Percentiles rank a stretch among this genome's conserved stretches.
phyloP scores from a whole-genome alignment of 441 rosid species.

The Populus hybrid region DNA sequence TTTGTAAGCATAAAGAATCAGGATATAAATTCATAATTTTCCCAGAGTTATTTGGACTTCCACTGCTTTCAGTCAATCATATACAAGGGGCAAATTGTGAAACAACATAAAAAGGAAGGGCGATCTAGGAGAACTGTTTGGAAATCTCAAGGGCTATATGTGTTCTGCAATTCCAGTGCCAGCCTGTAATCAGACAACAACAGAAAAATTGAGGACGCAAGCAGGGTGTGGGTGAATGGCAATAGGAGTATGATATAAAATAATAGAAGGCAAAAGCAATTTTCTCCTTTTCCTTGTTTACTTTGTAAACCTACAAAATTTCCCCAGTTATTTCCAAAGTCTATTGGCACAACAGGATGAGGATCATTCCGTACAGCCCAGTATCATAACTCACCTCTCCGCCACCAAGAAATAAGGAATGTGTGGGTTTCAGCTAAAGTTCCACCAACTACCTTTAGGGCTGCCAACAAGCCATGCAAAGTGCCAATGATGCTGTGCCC shows the following conservation, averaged over 20 bases:
- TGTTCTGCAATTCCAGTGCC: slow-evolving; percentile 93
- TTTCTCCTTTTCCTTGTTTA: slow-evolving; percentile 1
- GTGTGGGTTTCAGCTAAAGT: slow-evolving; percentile 62
- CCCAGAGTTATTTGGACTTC: not conserved
- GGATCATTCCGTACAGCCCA: not conserved
- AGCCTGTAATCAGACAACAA: slow-evolving; percentile 46
- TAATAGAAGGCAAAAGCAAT: not conserved
- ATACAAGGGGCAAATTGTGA: not conserved
- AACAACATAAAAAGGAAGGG: not conserved
- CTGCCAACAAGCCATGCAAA: slow-evolving; percentile 80
- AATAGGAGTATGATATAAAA: not conserved
- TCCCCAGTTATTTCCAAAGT: not conserved
- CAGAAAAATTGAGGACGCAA: not conserved
- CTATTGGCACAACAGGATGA: not conserved
- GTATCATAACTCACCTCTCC: slow-evolving; percentile 67
- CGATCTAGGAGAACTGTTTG: slow-evolving; percentile 44
- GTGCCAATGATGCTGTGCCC: slow-evolving; percentile 94
- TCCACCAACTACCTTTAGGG: slow-evolving; percentile 59
- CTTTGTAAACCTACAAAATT: not conserved
- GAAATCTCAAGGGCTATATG: slow-evolving; percentile 80
- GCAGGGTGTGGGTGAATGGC: not conserved
- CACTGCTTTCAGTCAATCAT: not conserved
- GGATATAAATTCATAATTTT: not conserved
- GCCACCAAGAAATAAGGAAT: slow-evolving; percentile 83
- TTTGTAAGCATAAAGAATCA: slow-evolving; percentile 41